Conservation (phyloP, 176 grass and related monocot species). For the Hordeum marinum region DNA sequence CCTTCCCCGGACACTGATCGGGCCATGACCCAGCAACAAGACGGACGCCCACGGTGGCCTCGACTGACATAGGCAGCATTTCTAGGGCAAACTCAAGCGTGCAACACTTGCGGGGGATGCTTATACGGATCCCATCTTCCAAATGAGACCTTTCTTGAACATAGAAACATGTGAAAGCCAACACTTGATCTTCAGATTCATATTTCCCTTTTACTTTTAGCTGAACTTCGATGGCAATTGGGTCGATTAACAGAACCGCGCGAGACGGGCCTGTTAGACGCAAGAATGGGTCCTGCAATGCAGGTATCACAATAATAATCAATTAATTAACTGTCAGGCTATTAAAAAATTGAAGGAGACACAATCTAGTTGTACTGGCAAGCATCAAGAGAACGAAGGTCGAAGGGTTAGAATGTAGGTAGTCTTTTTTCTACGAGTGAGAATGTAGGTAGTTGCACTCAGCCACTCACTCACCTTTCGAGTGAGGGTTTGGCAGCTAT, state of each 20-base stretch:
- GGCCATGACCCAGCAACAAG: neutral
- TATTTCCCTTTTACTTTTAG: neutral
- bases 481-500: neutral
- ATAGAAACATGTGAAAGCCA: neutral
- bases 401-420: neutral
- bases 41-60: neutral
- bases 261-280: neutral
- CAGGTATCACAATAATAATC: neutral
- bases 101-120: neutral
- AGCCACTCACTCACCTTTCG: neutral
- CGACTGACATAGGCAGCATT: neutral
- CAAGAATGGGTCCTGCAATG: neutral
- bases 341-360: neutral
- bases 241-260: neutral
- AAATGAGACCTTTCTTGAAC: neutral
- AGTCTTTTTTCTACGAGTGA: too few relatives aligned
- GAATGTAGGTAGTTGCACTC: neutral
- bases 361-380: neutral
- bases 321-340: neutral
- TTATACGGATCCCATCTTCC: neutral
- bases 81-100: neutral
- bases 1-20: neutral
- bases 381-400: neutral
- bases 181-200: neutral
- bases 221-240: neutral